Evolutionary conservation across 495 filamentous ascomycete species (phyloP).

Genomic region (Pyrenopolyporus hunteri): DNA sequence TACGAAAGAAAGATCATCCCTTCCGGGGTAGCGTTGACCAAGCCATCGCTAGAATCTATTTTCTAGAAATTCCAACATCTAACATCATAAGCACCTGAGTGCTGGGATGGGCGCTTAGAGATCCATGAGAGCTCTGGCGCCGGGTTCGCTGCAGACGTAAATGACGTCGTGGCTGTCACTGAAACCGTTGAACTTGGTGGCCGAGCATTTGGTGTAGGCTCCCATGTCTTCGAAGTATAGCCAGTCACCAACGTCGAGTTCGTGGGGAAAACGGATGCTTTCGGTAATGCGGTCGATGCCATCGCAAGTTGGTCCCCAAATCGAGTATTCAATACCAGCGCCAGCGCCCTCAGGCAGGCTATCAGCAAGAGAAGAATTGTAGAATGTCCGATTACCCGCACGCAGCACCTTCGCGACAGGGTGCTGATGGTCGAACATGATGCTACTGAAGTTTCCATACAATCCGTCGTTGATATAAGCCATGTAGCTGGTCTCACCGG

Average conservation of each 20-base stretch:
- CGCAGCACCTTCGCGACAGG: slow-evolving; percentile 82
- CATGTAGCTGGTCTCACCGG: slow-evolving; percentile 78
- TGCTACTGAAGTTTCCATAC: slow-evolving; percentile 97
- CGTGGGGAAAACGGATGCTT: slow-evolving; percentile 71
- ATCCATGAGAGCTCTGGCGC: slow-evolving; percentile 75
- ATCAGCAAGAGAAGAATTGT: slow-evolving; percentile 50
- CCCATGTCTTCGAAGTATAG: slow-evolving; percentile 99
- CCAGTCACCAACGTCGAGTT: slow-evolving; percentile 92
- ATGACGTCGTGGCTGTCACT: slow-evolving; percentile 88
- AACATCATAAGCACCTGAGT: background rate
- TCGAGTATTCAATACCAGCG: slow-evolving; percentile 75
- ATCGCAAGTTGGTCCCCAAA: slow-evolving; percentile 98
- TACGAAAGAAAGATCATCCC: slow-evolving; percentile 23
- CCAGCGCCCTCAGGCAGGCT: slow-evolving; percentile 36
- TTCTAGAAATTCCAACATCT: slow-evolving; percentile 9
- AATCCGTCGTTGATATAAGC: slow-evolving; percentile 95
- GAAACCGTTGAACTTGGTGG: slow-evolving; percentile 99
- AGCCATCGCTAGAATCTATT: slow-evolving; percentile 22
- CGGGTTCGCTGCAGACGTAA: slow-evolving; percentile 91
- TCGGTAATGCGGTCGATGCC: slow-evolving; percentile 91
- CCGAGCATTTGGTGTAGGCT: slow-evolving; percentile 96
- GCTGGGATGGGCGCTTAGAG: slow-evolving; percentile 29
- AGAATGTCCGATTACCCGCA: slow-evolving; percentile 59
- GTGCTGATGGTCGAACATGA: slow-evolving; percentile 98
- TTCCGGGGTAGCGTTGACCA: slow-evolving; percentile 11